Evolutionary conservation across 1,284 basidiomycete species (phyloP), one percentile per base, ranked within the genome.

Genomic region (Marasmius fiardii): DNA sequence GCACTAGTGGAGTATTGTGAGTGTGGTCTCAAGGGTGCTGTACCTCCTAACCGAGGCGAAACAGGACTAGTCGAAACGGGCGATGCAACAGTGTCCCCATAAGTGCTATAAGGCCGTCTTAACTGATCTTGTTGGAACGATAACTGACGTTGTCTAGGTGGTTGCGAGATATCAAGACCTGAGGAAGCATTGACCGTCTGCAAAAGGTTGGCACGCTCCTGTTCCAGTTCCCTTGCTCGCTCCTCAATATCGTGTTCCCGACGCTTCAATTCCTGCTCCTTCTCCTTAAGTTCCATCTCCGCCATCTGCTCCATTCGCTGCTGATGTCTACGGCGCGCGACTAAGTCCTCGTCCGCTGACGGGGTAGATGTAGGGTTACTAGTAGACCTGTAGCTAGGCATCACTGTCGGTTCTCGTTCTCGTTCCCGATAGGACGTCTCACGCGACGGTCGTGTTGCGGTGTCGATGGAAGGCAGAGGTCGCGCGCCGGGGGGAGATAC

Each of bases 241-340:
- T 75, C 70, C 54, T 82, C 74, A 49, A 88, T 74, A 45, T 86
- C 84, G 20, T 79, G 77, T 66, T 89, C 86, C 41, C 81, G 77
- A 53, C 78, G 58, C 20, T 74, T 75, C 18, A 86, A 68, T 47
- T 80, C 77, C 39, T 76, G 71, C 56, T 84, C 82, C 59, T 77
- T 81, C 58, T 83, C 79, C 49, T 77, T 72, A 16, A 78, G 66
- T 49, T 82, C 80, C 0, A 79, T 65, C 50, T 81, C 78, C 39
- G 80, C 74, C 12, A 78, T 64, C 44, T 83, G 81, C 41, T 81
- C 78, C 14, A 80, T 64, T 5, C 75, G 75, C 44, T 73, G 74
- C 39, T 79, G 76, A 37, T 76, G 75, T 21, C 71, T 74, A 28
- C 78, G 75, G 16, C 71, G 64, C 43, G 65, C 63, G 31, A 63